A percentile compares a stretch with the other conserved stretches of the same genome.
phyloP scores from a whole-genome alignment of 352 stramenopile genomes.

The Globisporangium iwayamae region DNA sequence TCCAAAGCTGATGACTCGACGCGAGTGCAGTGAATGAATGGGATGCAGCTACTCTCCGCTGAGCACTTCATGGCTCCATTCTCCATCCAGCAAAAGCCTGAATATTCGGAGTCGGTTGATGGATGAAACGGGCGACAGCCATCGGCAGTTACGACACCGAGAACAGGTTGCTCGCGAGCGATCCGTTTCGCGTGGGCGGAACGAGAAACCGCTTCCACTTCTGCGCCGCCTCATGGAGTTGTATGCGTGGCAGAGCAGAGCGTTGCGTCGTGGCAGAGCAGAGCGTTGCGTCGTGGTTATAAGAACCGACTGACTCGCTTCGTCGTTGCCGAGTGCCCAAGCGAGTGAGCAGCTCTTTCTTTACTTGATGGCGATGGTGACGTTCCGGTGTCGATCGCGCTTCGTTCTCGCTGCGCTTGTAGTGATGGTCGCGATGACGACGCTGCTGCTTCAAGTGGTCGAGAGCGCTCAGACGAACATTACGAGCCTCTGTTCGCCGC shows the following conservation, averaged over 20 bases:
- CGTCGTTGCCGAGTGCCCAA: background rate
- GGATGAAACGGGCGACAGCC: background rate
- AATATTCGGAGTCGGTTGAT: background rate
- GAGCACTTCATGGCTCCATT: background rate
- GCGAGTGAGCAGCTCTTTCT: background rate
- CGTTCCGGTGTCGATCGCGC: background rate
- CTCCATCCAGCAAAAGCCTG: no score
- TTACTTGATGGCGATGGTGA: background rate
- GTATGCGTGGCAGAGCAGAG: background rate
- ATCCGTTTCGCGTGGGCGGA: background rate
- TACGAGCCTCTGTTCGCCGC: slow-evolving; percentile 61
- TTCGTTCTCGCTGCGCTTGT: slow-evolving; percentile 8
- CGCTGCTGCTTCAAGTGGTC: background rate
- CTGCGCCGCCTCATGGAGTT: background rate
- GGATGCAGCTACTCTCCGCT: background rate
- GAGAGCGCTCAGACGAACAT: slow-evolving; percentile 45
- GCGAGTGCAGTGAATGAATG: background rate
- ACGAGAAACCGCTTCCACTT: background rate
- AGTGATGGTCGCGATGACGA: background rate
- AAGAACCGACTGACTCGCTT: background rate
- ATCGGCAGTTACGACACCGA: background rate
- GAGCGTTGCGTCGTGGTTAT: no score
- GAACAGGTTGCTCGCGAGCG: background rate
- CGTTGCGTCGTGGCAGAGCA: background rate
- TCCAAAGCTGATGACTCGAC: background rate